phyloP scores from a whole-genome alignment of 139 green algal genomes.

The Chlamydomonas incerta region DNA sequence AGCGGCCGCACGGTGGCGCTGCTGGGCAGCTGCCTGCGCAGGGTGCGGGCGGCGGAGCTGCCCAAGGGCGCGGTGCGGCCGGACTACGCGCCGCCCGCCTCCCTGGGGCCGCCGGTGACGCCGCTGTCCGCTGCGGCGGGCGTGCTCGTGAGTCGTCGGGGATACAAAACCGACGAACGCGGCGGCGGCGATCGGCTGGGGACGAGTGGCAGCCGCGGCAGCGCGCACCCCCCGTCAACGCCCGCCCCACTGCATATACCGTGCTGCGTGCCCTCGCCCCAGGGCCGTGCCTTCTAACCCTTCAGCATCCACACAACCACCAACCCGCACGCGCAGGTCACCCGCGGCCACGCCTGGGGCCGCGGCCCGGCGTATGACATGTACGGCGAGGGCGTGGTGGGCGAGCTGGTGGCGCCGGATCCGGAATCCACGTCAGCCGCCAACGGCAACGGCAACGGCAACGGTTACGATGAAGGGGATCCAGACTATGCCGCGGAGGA shows the following conservation, averaged over 20 bases:
- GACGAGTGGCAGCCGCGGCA: no score
- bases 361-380: constrained; percentile 1
- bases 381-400: constrained; percentile 28
- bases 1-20: constrained; percentile 34
- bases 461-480: not conserved
- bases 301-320: no score
- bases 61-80: constrained; percentile 14
- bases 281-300: no score
- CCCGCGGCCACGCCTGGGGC: not conserved
- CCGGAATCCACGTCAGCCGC: not conserved
- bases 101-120: constrained; percentile 44
- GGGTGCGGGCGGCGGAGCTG: constrained; percentile 18
- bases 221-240: no score
- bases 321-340: no score
- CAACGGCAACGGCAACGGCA: not conserved
- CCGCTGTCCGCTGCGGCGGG: constrained; percentile 34
- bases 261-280: no score
- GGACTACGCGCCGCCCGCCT: constrained; percentile 49
- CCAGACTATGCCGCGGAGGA: no score
- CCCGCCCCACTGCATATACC: no score
- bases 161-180: no score
- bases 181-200: no score
- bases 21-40: constrained; percentile 29
- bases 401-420: constrained; percentile 25
- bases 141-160: constrained; percentile 28